Base-by-base conservation (phyloP, 345 rosid genomes). In the Euphorbia lathyris region DNA sequence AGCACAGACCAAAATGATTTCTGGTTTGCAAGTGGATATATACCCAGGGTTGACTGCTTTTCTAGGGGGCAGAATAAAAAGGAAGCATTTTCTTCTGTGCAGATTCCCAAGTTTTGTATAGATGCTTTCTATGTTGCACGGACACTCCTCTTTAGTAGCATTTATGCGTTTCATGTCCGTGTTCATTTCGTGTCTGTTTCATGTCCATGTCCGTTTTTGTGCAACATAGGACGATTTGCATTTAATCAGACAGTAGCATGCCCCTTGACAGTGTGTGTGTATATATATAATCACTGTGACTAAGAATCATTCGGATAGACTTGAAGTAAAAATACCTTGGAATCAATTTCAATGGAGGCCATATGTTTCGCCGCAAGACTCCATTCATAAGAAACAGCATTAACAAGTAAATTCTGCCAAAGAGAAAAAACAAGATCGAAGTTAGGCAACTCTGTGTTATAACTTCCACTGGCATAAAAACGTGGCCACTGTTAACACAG, bases 321-420 rank as follows among this genome's bases (percentile, higher is more conserved):
- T 29, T 7, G 19, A 32, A 34, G 1, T 57, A 51, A 52, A 61
- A 63, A 62, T 86, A 89, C 96, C 96, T 88, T 94, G n/a, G 86
- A 76, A 72, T 88, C 93, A 76, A 85, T 65, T 81, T 94, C 97
- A 74, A 88, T 86, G 58, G 83, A 83, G 57, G 85, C 79, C 97
- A 91, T 79, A 43, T 85, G 85, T 74, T 76, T 84, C 73, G 86
- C 91, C 5, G 86, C 82, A 52, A 66, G 86, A 65, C 74, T 84
- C 92, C 95, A 85, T 74, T 82, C 87, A 68, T 65, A 42, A 58
- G 83, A 69, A 83, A 81, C 85, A 51, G 86, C 88, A 62, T 88
- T 91, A 65, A 72, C 65, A 8, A 94, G 92, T 58, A 91, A 71
- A 66, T 82, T 79, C 96, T 87, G 86, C 59, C 60, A 38, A 69